Evolutionary conservation across 2,329 filamentous ascomycete genomes (phyloP).

Genomic region (Paecilomyces formosus): DNA sequence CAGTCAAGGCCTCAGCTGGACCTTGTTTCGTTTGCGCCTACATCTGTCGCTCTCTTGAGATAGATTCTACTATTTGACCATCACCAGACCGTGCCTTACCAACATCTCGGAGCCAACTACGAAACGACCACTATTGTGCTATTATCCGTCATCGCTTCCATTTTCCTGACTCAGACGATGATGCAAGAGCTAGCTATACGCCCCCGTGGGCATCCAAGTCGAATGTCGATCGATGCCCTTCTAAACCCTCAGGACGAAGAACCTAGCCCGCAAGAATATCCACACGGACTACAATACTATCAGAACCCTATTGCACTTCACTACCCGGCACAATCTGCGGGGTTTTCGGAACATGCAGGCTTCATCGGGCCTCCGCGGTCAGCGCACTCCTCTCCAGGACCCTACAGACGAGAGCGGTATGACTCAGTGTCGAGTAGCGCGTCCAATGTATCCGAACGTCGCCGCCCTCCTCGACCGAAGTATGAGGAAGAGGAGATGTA

Average conservation of each 20-base stretch:
- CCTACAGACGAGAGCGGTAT: conserved; percentile 32
- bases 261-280: neutral
- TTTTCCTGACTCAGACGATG: neutral
- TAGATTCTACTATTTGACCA: neutral
- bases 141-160: neutral
- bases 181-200: neutral
- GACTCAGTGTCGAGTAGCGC: conserved; percentile 35
- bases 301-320: neutral
- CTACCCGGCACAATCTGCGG: neutral
- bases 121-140: neutral
- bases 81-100: neutral
- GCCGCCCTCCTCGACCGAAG: conserved; percentile 37
- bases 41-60: neutral
- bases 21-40: neutral
- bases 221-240: conserved; percentile 10
- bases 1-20: neutral
- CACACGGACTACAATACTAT: conserved; percentile 1
- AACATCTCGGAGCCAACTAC: neutral
- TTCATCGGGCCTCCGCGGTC: neutral
- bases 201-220: neutral
- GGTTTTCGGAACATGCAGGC: conserved; percentile 1
- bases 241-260: conserved; percentile 5
- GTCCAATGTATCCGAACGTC: conserved; percentile 26
- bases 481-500: conserved; percentile 42
- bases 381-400: conserved; percentile 24